Evolutionary conservation across 2,329 filamentous ascomycete genomes (phyloP), one percentile per base, ranked within the genome.

Genomic region (Ceratocystiopsis brevicomis): DNA sequence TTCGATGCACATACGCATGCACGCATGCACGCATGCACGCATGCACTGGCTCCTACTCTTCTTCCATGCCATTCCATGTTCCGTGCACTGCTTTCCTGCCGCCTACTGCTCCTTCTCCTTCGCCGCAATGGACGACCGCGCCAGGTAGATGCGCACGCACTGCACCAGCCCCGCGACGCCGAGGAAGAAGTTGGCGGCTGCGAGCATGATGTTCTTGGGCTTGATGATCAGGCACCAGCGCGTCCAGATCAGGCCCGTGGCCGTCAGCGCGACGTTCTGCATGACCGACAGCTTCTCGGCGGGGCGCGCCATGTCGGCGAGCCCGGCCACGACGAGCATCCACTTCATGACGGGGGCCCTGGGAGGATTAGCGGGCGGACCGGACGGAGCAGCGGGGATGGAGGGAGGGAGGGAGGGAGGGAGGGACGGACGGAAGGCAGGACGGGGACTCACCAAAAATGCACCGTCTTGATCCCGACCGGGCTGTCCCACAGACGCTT

Each of bases 331-430:
- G 61, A 96, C 90, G 56, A 98, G 71, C 54, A 74, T 76, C 90
- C 90, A 98, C 80, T 72, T 95, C 86, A 95, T 94, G 52, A 95
- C 78, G 46, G 88, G 88, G 38, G 88, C 87, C 84, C 83, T 88
- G 53, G 16, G 15, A 4, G 5, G 38, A n/a, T 42, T 33, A 41
- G 40, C 6, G 19, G 19, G 18, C 16, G 15, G n/a, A n/a, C n/a
- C n/a, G n/a, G n/a, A n/a, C n/a, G n/a, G n/a, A n/a, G n/a, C n/a
- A n/a, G n/a, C n/a, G n/a, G n/a, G n/a, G n/a, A n/a, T n/a, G n/a
- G n/a, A n/a, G n/a, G n/a, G n/a, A n/a, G n/a, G n/a, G n/a, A n/a
- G n/a, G n/a, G n/a, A n/a, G n/a, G n/a, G n/a, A n/a, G n/a, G n/a
- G n/a, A n/a, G n/a, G n/a, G n/a, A n/a, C n/a, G n/a, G n/a, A n/a